Evolutionary conservation across 2,329 filamentous ascomycete genomes (phyloP).

Genomic region (Penicillium sp.): DNA sequence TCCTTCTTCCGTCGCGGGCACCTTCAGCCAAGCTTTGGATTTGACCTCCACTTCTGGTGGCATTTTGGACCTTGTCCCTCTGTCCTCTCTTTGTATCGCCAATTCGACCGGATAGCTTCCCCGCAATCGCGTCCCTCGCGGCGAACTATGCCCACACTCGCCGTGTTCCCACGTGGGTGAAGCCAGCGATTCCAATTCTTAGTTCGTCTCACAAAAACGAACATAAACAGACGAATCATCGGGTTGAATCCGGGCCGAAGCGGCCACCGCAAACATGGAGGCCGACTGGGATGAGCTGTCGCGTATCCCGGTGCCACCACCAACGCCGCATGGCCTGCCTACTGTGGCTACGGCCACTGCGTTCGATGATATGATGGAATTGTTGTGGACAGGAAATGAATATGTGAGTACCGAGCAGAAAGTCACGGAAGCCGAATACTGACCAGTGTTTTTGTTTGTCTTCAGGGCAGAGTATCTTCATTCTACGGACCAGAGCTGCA

Average conservation of each 20-base stretch:
- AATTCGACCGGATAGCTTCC: conserved; percentile 28
- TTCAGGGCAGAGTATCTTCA: conserved; percentile 80
- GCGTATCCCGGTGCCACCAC: conserved; percentile 78
- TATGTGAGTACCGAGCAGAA: conserved; percentile 61
- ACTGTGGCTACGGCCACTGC: conserved; percentile 76
- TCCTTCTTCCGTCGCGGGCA: conserved; percentile 10
- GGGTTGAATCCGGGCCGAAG: conserved; percentile 15
- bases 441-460: conserved; percentile 13
- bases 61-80: background rate
- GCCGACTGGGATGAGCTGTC: conserved; percentile 65
- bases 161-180: conserved; percentile 35
- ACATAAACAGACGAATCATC: background rate
- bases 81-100: background rate
- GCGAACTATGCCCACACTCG: conserved; percentile 37
- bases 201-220: background rate
- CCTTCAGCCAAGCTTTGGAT: conserved; percentile 1
- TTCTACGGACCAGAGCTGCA: conserved; percentile 85
- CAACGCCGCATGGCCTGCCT: conserved; percentile 68
- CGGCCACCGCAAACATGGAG: conserved; percentile 42
- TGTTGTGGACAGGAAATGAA: conserved; percentile 91
- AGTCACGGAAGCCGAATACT: conserved; percentile 8
- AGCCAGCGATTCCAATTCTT: conserved; percentile 13
- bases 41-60: background rate
- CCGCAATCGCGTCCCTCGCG: conserved; percentile 38
- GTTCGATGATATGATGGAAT: conserved; percentile 86